These are phyloP conservation scores for Fusarium odoratissimum DNA, from an alignment of 2,329 filamentous ascomycete genomes.

Conservation along the genomic window DNA sequence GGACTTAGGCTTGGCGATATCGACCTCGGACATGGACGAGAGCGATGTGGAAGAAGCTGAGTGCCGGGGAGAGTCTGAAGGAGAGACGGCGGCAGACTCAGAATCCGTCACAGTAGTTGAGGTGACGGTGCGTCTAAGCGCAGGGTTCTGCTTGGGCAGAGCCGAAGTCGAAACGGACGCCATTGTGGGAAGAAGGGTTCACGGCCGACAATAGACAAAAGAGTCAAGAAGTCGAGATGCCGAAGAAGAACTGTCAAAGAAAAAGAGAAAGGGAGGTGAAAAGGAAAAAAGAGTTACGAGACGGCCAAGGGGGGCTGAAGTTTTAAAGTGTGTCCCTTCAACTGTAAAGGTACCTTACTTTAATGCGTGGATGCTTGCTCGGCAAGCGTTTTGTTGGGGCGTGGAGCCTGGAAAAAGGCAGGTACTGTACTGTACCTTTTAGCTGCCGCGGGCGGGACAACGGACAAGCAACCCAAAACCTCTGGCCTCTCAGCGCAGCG, in stretches of 20 bases:
- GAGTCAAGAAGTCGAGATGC: conserved; percentile 40
- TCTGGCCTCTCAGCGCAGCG: conserved; percentile 22
- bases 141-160: conserved; percentile 55
- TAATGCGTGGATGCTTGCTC: conserved; percentile 28
- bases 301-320: conserved; percentile 33
- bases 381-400: conserved; percentile 46
- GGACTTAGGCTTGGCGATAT: conserved; percentile 50
- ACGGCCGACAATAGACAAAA: conserved; percentile 33
- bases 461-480: conserved; percentile 7
- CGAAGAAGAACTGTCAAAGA: conserved; percentile 15
- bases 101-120: conserved; percentile 61
- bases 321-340: conserved; percentile 32
- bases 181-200: conserved; percentile 52
- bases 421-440: conserved; percentile 16
- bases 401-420: conserved; percentile 38
- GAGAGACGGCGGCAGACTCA: conserved; percentile 68
- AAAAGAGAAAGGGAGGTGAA: conserved; percentile 6
- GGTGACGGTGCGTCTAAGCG: conserved; percentile 61
- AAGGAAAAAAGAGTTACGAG: neutral
- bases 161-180: conserved; percentile 58
- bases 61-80: conserved; percentile 67
- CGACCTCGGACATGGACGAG: conserved; percentile 83
- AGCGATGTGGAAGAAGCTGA: conserved; percentile 89
- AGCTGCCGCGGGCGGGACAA: conserved; percentile 13
- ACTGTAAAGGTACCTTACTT: neutral